Base-by-base conservation (phyloP, 331 rosid genomes). In the Phaseolus coccineus region DNA sequence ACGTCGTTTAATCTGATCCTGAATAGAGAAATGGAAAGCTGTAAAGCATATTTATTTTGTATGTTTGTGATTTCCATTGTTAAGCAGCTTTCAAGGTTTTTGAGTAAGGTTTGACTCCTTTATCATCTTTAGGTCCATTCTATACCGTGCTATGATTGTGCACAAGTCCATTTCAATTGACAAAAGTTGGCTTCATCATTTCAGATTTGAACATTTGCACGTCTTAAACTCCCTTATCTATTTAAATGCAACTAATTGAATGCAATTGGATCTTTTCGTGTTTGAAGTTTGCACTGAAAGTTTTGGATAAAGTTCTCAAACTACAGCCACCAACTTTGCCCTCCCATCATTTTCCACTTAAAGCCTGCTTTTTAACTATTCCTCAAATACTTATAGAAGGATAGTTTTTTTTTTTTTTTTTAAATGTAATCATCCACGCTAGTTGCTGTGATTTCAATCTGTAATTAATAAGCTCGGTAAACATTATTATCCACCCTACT, bases 121-220 rank as follows among this genome's bases (percentile, higher is more conserved):
- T 19, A 6, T 74, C 55, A 6, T 74, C 46, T 64, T 74, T 78
- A 31, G 22, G 12, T 81, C 12, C 9, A 44, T 44, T 44, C 48
- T 6, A 44, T 44, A 44, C 2, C 3, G 0, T 28, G 70, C 53
- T 64, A 52, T 64, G 33, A 80, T 73, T 73, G 74, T 11, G 50
- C 66, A 33, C 65, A 19, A 39, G 51, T 72, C 79, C 73, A 53
- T 80, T 81, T 69, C 51, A 67, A 66, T 81, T 74, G 71, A 33
- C 42, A 4, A 7, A 39, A 8, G 19, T 81, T 73, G n/a, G 37
- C 30, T 53, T 52, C 5, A 80, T 63, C 61, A 50, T 73, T 73
- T 63, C 79, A n/a, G n/a, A 59, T 64, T 64, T 53, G 68, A 64
- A 73, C 50, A 27, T 65, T 42, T 30, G 50, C 68, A 52, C 69